Base-by-base conservation (phyloP, 805 yeast genomes). In the Wickerhamiella domercqiae region DNA sequence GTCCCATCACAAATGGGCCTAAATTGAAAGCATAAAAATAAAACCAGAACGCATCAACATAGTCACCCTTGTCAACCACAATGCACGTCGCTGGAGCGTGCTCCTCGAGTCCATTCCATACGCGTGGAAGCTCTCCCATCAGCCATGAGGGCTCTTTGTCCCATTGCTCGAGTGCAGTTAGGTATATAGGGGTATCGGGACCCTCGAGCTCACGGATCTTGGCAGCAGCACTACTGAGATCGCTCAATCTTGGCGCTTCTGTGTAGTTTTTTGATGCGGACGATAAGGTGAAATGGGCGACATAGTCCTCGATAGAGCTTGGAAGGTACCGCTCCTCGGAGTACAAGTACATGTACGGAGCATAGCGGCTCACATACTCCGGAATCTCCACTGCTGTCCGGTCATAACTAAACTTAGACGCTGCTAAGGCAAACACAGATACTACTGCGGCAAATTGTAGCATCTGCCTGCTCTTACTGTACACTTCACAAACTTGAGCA, bases 1-100 rank as follows among this genome's bases (percentile, higher is more conserved):
- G 70, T 2, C 97, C 97, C 96, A 87, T 84, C 7, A 87, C 96
- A 59, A 76, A 87, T 0, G 98, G 96, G 0, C 98, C 98, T 46
- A 81, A 63, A 54, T 87, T 87, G 63, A 87, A 87, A 2, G 94
- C 78, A 54, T 90, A 87, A 53, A 87, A 87, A 53, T 82, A 86
- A 56, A 87, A 90, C 96, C 97, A 87, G 54, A 71, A 87, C 0
- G 96, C 82, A 55, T 87, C 98, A 0, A 86, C 79, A 82, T 90
- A 76, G 26, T 32, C 43, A 2, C 94, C 95, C 54, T 84, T 86
- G 52, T 87, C 96, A 0, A 81, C 86, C 1, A 82, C 86, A 18
- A 87, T 67, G 21, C 86, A 56, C 0, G 77, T 67, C 0, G 93
- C 86, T 0, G 95, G 93, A 0, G 93, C 95, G n/a, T n/a, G n/a